Percentiles rank a stretch among this genome's conserved stretches.
phyloP scores from a whole-genome alignment of 2,329 filamentous ascomycete species.

The Pyrenophora tritici-repentis region DNA sequence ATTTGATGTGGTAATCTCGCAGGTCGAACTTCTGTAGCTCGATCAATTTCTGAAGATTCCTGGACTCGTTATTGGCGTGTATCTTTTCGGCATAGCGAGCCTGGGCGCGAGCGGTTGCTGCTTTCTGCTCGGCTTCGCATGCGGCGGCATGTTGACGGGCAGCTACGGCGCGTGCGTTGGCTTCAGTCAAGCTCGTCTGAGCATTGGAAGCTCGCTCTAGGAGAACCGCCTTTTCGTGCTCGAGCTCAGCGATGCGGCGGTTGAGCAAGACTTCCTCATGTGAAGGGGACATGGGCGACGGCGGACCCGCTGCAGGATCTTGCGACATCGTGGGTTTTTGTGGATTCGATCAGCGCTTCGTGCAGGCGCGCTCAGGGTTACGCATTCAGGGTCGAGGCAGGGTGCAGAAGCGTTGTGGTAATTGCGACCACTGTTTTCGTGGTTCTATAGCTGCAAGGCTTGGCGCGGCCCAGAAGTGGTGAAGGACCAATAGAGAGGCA shows the following conservation, averaged over 20 bases:
- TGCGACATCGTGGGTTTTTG: neutral
- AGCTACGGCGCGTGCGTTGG: neutral
- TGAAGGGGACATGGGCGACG: neutral
- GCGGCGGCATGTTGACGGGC: neutral
- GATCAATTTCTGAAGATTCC: neutral
- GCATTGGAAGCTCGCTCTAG: neutral
- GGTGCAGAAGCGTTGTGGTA: too few relatives aligned
- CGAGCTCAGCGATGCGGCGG: neutral
- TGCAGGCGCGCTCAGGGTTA: too few relatives aligned
- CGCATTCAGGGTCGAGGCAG: too few relatives aligned
- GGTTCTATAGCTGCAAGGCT: too few relatives aligned
- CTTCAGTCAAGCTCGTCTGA: neutral
- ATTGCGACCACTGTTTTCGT: too few relatives aligned
- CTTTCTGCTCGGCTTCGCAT: neutral
- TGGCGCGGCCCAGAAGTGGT: too few relatives aligned
- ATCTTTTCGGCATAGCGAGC: constrained; percentile 9
- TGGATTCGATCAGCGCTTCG: too few relatives aligned
- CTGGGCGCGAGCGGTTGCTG: constrained; percentile 8
- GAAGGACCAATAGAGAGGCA: too few relatives aligned
- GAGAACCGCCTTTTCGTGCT: neutral
- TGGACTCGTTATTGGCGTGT: constrained; percentile 8
- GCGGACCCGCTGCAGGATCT: neutral
- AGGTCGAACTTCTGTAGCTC: neutral
- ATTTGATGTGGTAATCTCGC: neutral
- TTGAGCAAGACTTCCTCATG: neutral